A percentile compares a stretch with the other conserved stretches of the same genome.
phyloP scores from a whole-genome alignment of 192 early-diverging fungal species.

The Phlyctochytrium bullatum region DNA sequence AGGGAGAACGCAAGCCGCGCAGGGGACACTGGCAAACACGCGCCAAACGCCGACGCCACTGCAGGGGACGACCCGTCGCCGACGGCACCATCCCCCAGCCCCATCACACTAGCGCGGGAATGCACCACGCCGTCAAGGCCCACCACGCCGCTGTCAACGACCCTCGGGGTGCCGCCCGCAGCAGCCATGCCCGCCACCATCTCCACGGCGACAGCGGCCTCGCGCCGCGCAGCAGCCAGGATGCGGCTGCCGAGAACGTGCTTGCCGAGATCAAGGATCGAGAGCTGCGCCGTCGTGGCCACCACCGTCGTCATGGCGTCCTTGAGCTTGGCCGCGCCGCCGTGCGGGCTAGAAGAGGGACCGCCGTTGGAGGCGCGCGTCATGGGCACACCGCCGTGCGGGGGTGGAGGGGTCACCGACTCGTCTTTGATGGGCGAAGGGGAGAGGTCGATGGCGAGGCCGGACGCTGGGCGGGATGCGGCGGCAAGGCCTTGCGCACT shows the following conservation, averaged over 20 bases:
- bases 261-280: constrained; percentile 2
- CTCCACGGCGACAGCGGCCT: neutral
- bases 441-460: neutral
- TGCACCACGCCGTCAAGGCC: neutral
- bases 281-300: neutral
- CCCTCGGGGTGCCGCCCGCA: neutral
- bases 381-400: neutral
- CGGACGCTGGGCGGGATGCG: neutral
- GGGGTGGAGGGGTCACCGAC: neutral
- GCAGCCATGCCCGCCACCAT: neutral
- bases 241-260: too few species aligned
- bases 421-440: neutral
- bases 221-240: neutral
- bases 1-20: neutral
- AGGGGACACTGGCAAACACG: constrained; percentile 1
- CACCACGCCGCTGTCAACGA: neutral
- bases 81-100: neutral
- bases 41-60: neutral
- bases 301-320: neutral
- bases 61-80: neutral
- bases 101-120: neutral
- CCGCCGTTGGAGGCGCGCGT: neutral
- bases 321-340: neutral
- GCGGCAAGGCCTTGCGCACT: neutral
- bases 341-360: neutral